Evolutionary conservation across 2,329 filamentous ascomycete species (phyloP).

Genomic region (Ceratocystis albifundus): DNA sequence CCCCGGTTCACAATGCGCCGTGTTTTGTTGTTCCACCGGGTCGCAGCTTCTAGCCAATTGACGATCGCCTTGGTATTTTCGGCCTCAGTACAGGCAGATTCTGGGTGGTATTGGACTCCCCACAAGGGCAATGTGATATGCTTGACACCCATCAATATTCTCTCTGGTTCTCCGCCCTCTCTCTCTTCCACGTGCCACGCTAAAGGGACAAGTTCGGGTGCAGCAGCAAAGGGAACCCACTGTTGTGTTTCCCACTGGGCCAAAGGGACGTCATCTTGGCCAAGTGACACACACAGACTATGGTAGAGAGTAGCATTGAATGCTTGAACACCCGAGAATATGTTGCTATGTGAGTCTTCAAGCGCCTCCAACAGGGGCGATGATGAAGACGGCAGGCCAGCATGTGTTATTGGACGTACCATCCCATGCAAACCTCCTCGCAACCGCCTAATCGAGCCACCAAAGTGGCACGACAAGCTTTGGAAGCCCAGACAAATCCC

Average conservation of each 20-base stretch:
- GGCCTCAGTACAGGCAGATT: constrained; percentile 70
- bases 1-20: neutral
- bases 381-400: neutral
- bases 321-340: constrained; percentile 51
- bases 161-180: constrained; percentile 33
- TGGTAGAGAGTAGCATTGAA: constrained; percentile 71
- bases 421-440: constrained; percentile 72
- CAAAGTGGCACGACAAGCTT: constrained; percentile 59
- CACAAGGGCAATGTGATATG: constrained; percentile 63
- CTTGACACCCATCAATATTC: constrained; percentile 64
- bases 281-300: constrained; percentile 46
- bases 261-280: constrained; percentile 34
- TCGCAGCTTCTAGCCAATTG: constrained; percentile 63
- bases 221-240: constrained; percentile 32
- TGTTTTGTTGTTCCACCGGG: constrained; percentile 44
- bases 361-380: constrained; percentile 14
- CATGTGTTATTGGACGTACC: constrained; percentile 55
- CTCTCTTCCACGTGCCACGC: constrained; percentile 48
- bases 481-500: constrained; percentile 88
- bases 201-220: constrained; percentile 42
- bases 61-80: constrained; percentile 52
- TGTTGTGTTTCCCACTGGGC: constrained; percentile 32
- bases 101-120: constrained; percentile 84
- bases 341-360: constrained; percentile 35
- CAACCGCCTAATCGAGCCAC: constrained; percentile 54